Conservation (phyloP, 108 stramenopile genomes). For the Fragilaria crotonensis region DNA sequence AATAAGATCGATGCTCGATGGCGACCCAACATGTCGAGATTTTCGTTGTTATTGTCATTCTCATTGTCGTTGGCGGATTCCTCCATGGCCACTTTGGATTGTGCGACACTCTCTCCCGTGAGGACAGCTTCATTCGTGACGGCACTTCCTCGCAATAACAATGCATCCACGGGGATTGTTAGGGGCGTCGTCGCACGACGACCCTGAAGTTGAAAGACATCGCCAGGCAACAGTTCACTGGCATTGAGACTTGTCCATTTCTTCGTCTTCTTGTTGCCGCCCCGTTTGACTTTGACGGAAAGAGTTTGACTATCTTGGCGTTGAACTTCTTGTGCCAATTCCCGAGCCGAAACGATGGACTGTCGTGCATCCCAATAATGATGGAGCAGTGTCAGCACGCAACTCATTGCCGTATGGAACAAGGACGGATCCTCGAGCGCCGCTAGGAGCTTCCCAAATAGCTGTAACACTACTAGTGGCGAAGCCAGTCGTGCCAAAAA, state of each 20-base stretch:
- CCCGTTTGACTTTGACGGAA: conserved; percentile 10
- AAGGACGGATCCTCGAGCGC: conserved; percentile 41
- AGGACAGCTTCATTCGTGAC: conserved; percentile 79
- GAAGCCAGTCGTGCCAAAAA: conserved; percentile 43
- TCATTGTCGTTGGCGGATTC: conserved; percentile 7
- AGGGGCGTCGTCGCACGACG: conserved; percentile 1
- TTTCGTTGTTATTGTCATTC: conserved; percentile 10
- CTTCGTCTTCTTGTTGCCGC: background rate
- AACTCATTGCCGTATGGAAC: background rate
- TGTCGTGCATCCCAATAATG: conserved; percentile 41
- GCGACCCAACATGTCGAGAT: conserved; percentile 35
- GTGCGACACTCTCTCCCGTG: conserved; percentile 85
- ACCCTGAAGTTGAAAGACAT: conserved; percentile 31
- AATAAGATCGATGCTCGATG: conserved; percentile 54
- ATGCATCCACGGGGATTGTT: conserved; percentile 50
- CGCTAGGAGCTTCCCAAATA: conserved; percentile 39
- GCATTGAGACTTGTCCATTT: conserved; percentile 24
- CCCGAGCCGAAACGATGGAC: conserved; percentile 30
- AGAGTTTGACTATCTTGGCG: conserved; percentile 16
- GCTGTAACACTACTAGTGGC: conserved; percentile 45
- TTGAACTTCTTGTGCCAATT: conserved; percentile 46
- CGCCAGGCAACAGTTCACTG: conserved; percentile 46
- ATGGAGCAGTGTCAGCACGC: conserved; percentile 14
- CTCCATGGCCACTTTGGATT: conserved; percentile 69
- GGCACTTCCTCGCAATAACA: conserved; percentile 42